These are phyloP conservation scores for Phytophthora nicotianae DNA, from an alignment of 352 stramenopile genomes.

Conservation along the genomic window DNA sequence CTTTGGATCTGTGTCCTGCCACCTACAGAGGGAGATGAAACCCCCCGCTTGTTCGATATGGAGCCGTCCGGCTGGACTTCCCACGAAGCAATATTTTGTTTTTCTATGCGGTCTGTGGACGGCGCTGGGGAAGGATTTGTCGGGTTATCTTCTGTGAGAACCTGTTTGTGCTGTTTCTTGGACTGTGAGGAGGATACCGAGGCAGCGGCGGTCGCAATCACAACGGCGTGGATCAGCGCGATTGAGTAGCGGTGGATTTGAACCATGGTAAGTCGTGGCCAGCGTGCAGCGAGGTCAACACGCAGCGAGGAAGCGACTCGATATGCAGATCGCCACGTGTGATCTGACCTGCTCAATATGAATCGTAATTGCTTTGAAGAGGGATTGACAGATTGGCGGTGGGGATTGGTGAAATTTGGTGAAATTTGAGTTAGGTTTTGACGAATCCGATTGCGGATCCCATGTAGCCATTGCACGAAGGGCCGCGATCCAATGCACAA, in stretches of 20 bases:
- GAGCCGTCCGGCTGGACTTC: conserved; percentile 33
- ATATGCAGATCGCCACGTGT: conserved; percentile 18
- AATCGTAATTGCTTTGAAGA: not conserved
- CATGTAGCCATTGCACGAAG: not conserved
- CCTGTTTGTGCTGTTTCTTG: conserved; percentile 20
- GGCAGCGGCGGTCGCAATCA: conserved; percentile 8
- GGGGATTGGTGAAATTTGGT: conserved; percentile 8
- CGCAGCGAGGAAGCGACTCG: conserved; percentile 10
- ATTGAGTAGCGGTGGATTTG: not conserved
- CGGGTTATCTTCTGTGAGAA: not conserved
- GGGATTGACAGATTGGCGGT: not conserved
- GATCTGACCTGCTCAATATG: not conserved
- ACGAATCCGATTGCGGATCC: not conserved
- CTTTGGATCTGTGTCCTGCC: conserved; percentile 13
- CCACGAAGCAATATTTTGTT: conserved; percentile 18
- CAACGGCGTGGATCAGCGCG: conserved; percentile 9
- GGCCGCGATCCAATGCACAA: not conserved
- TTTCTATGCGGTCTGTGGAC: not conserved
- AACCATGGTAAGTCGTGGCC: conserved; percentile 5
- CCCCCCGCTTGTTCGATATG: conserved; percentile 14
- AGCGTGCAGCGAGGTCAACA: not conserved
- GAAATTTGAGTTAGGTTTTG: not conserved
- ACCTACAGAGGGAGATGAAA: not conserved
- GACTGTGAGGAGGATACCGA: conserved; percentile 4
- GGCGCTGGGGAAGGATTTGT: conserved; percentile 11